Evolutionary conservation across 768 basidiomycete species (phyloP).

Genomic region (Lactifluus rugatus): DNA sequence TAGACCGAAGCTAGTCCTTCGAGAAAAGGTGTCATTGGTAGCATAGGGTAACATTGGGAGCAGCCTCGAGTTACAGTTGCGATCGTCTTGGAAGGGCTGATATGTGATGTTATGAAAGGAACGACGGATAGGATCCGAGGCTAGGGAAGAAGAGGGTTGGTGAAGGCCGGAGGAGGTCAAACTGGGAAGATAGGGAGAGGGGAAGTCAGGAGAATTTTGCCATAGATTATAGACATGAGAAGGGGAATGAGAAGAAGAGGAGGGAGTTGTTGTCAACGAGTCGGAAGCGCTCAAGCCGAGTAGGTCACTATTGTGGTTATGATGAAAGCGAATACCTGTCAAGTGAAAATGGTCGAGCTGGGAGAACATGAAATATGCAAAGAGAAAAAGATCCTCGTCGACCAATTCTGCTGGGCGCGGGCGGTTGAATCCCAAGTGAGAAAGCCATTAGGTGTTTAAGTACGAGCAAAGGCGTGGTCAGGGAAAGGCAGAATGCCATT

Average conservation of each 20-base stretch:
- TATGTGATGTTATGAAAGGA: slow-evolving; percentile 1
- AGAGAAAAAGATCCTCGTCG: slow-evolving; percentile 8
- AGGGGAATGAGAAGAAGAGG: not conserved
- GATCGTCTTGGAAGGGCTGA: slow-evolving; percentile 11
- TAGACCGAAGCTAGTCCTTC: not conserved
- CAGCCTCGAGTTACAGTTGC: slow-evolving; percentile 1
- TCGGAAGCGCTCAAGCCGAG: not conserved
- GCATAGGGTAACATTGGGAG: slow-evolving; percentile 16
- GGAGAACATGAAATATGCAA: slow-evolving; percentile 11
- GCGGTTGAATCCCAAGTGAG: slow-evolving; percentile 10
- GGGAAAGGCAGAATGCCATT: slow-evolving; percentile 1
- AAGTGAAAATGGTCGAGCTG: not conserved
- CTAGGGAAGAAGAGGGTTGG: not conserved
- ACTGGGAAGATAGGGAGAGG: slow-evolving; percentile 5
- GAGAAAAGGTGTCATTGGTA: not conserved
- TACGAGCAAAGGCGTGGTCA: slow-evolving; percentile 12
- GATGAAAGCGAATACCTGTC: slow-evolving; percentile 2
- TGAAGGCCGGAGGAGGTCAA: not conserved
- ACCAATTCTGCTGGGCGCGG: slow-evolving; percentile 4
- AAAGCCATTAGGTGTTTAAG: slow-evolving; percentile 19
- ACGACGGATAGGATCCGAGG: slow-evolving; percentile 4
- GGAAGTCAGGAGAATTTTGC: slow-evolving; percentile 5
- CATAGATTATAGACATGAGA: slow-evolving; percentile 9
- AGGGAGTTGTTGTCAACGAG: not conserved
- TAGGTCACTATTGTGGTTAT: not conserved